A percentile compares a stretch with the other conserved stretches of the same genome.
These are phyloP conservation scores for Karstenula rhodostoma DNA, from an alignment of 2,329 filamentous ascomycete species.

Conservation along the genomic window DNA sequence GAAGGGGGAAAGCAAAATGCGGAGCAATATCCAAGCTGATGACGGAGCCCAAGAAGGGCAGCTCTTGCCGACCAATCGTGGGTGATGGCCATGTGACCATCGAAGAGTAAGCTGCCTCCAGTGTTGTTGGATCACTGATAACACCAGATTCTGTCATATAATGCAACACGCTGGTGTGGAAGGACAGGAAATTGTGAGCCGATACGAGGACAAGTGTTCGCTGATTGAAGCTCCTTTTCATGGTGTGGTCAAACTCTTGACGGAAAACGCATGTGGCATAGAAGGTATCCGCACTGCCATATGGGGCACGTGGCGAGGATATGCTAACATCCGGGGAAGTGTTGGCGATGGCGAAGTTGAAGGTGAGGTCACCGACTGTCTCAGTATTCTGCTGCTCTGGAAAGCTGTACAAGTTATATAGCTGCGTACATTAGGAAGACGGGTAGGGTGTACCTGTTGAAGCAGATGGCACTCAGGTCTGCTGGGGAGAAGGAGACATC, in stretches of 20 bases:
- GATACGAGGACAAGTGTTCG: slow-evolving; percentile 51
- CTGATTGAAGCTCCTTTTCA: slow-evolving; percentile 55
- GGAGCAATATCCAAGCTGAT: slow-evolving; percentile 51
- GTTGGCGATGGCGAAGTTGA: slow-evolving; percentile 52
- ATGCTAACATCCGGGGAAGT: slow-evolving; percentile 65
- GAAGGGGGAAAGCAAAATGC: slow-evolving; percentile 51
- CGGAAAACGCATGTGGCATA: slow-evolving; percentile 51
- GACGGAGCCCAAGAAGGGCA: slow-evolving; percentile 51
- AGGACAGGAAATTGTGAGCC: slow-evolving; percentile 50
- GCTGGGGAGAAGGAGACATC: slow-evolving; percentile 47
- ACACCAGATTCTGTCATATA: slow-evolving; percentile 48
- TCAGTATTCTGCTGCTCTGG: slow-evolving; percentile 54
- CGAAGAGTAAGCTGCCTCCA: slow-evolving; percentile 49
- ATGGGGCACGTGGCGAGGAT: slow-evolving; percentile 47
- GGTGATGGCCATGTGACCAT: slow-evolving; percentile 50
- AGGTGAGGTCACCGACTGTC: slow-evolving; percentile 48
- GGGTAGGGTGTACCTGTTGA: slow-evolving; percentile 46
- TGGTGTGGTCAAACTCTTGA: slow-evolving; percentile 51
- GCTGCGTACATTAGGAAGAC: neutral
- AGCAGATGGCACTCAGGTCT: slow-evolving; percentile 53
- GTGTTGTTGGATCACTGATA: slow-evolving; percentile 49
- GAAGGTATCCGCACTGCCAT: slow-evolving; percentile 48
- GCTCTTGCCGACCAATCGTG: slow-evolving; percentile 46
- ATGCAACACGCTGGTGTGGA: slow-evolving; percentile 46
- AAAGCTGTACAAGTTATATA: slow-evolving; percentile 40